A percentile compares a stretch with the other conserved stretches of the same genome.
Conservation (phyloP, 805 yeast species). For the Ogataea haglerorum region DNA sequence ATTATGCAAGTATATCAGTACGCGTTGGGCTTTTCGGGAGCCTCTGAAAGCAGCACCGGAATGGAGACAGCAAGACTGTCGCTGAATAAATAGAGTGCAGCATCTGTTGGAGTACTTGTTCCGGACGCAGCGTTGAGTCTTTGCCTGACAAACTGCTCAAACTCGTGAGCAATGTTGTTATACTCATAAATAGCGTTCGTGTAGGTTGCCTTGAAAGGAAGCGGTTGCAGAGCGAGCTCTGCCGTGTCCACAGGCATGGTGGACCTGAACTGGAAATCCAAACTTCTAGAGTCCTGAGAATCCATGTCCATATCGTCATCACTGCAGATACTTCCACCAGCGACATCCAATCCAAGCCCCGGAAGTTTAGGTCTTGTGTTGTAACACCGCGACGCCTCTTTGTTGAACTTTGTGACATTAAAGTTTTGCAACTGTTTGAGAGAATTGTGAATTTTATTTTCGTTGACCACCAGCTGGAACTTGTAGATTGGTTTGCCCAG, state of each 20-base stretch:
- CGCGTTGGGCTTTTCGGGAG: conserved; percentile 28
- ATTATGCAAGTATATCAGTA: conserved; percentile 7
- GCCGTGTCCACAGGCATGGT: conserved; percentile 4
- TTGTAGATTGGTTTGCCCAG: conserved; percentile 20
- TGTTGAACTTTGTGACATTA: conserved; percentile 15
- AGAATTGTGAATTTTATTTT: conserved; percentile 19
- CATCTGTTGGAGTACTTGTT: conserved; percentile 1
- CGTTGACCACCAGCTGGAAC: conserved; percentile 28
- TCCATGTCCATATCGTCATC: conserved; percentile 2
- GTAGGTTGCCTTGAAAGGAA: neutral
- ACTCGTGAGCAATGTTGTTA: conserved; percentile 44
- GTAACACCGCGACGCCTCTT: neutral
- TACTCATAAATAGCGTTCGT: conserved; percentile 49
- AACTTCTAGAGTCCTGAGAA: conserved; percentile 4
- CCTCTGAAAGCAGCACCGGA: conserved; percentile 35
- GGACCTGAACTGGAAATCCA: conserved; percentile 11
- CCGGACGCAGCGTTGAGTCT: conserved; percentile 9
- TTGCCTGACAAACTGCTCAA: conserved; percentile 37
- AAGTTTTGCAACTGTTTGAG: conserved; percentile 15
- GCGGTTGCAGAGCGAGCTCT: conserved; percentile 6
- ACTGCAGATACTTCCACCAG: conserved; percentile 2
- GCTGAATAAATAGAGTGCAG: conserved; percentile 10
- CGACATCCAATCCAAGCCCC: conserved; percentile 3
- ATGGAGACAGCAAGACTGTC: conserved; percentile 19
- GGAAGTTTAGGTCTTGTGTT: conserved; percentile 26